phyloP scores from a whole-genome alignment of 2,329 filamentous ascomycete genomes.

The Biscogniauxia marginata region DNA sequence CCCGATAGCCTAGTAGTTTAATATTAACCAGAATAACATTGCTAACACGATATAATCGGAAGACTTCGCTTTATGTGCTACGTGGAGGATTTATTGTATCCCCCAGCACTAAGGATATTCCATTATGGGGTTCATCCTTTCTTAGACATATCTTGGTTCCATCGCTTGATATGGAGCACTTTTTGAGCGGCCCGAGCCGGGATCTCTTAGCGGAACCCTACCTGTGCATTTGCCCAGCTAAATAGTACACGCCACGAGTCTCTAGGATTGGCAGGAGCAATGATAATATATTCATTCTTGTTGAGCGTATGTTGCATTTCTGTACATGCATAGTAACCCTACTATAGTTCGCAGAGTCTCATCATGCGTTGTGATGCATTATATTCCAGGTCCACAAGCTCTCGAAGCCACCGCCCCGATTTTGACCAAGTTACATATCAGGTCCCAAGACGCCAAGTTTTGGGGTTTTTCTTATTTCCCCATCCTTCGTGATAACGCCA shows the following conservation, averaged over 20 bases:
- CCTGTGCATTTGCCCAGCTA: not conserved
- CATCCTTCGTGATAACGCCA: not conserved
- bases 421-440: not conserved
- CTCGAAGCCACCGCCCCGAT: not conserved
- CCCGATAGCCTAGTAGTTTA: too few relatives aligned
- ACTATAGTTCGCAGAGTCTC: not conserved
- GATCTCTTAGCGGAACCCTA: not conserved
- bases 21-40: too few relatives aligned
- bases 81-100: not conserved
- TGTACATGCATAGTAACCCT: not conserved
- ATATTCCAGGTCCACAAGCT: not conserved
- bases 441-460: not conserved
- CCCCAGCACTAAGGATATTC: not conserved
- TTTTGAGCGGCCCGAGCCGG: not conserved
- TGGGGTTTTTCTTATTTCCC: not conserved
- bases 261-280: not conserved
- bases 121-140: not conserved
- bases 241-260: not conserved
- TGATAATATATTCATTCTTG: not conserved
- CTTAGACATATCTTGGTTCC: not conserved
- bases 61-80: too few relatives aligned
- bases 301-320: not conserved
- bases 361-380: not conserved
- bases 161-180: not conserved
- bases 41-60: too few relatives aligned